Conservation (phyloP, 306 rosid genomes). For the Cicer pinnatifidum region DNA sequence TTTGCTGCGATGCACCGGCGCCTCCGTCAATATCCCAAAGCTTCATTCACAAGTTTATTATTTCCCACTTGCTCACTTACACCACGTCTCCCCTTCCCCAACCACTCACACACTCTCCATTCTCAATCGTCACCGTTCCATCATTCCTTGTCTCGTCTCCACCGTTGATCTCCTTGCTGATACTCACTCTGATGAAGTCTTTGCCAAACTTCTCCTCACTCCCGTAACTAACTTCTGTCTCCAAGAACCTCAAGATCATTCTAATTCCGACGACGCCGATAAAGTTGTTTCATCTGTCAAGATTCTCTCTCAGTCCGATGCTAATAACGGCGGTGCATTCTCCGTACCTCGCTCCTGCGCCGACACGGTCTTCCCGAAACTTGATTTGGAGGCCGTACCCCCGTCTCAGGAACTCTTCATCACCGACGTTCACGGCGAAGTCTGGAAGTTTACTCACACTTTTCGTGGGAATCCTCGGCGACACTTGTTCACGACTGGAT, state of each 20-base stretch:
- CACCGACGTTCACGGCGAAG: conserved; percentile 60
- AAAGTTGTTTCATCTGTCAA: conserved; percentile 53
- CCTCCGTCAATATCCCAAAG: conserved; percentile 50
- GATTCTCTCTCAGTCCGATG: conserved; percentile 65
- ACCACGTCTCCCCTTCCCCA: conserved; percentile 49
- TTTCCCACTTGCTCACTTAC: conserved; percentile 68
- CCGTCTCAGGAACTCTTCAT: conserved; percentile 57
- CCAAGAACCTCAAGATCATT: neutral
- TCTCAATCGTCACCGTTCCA: neutral
- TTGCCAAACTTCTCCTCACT: neutral
- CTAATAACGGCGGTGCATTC: conserved; percentile 68
- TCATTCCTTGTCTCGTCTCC: conserved; percentile 44
- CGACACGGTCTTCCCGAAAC: conserved; percentile 48
- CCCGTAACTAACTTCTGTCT: neutral
- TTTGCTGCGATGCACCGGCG: conserved; percentile 63
- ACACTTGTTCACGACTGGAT: conserved; percentile 67
- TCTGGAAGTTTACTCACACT: conserved; percentile 60
- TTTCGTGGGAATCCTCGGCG: conserved; percentile 64
- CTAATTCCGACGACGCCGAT: neutral
- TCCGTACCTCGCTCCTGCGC: conserved; percentile 69
- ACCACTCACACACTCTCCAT: conserved; percentile 30
- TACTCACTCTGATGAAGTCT: neutral
- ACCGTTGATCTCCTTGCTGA: neutral
- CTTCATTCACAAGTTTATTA: conserved; percentile 65
- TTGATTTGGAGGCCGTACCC: conserved; percentile 42